Base-by-base conservation (phyloP, 2,329 filamentous ascomycete species). In the Grosmannia clavigera region DNA sequence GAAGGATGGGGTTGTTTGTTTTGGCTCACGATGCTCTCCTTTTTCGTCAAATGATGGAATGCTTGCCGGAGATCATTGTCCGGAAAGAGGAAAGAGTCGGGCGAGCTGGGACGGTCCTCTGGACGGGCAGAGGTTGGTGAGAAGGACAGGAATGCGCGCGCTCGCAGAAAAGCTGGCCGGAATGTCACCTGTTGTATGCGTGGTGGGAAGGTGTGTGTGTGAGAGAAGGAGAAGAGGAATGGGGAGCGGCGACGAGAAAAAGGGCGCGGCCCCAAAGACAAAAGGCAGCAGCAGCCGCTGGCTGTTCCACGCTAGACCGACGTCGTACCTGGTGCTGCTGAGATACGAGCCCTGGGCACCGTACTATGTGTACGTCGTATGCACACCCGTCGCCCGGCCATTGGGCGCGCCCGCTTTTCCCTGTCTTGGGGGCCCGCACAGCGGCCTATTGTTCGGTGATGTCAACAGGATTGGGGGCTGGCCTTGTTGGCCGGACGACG, bases 401-500 rank as follows among this genome's bases (percentile, higher is more conserved):
- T 27, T 52, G 35, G 1, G 33, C 35, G 11, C 9, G 11, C 54
- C 54, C 31, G 29, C 31, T 56, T 56, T 56, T 46, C 19, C 22
- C 16, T 53, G 25, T 11, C 35, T 38, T 38, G n/a, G 43, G 43
- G n/a, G 43, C 29, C 29, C 29, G 29, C 29, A 31, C 29, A 7
- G 7, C 33, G 33, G 33, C 33, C 33, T 29, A 10, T 25, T 48
- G 9, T 27, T 46, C 58, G 58, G 60, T 50, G 63, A 65, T 65
- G 61, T 65, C 62, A 65, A 65, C 60, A 64, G 31, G 4, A 29
- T 54, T 25, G 54, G 58, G 55, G 61, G 57, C 40, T 55, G 59
- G 56, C 16, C 31, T 9, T 22, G 63, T 65, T 65, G 63, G 58
- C 63, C 46, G 46, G 62, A 61, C 46, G 58, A 65, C 60, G 7